Evolutionary conservation across 352 stramenopile genomes (phyloP), one percentile per base, ranked within the genome.

Genomic region (Globisporangium ultimum): DNA sequence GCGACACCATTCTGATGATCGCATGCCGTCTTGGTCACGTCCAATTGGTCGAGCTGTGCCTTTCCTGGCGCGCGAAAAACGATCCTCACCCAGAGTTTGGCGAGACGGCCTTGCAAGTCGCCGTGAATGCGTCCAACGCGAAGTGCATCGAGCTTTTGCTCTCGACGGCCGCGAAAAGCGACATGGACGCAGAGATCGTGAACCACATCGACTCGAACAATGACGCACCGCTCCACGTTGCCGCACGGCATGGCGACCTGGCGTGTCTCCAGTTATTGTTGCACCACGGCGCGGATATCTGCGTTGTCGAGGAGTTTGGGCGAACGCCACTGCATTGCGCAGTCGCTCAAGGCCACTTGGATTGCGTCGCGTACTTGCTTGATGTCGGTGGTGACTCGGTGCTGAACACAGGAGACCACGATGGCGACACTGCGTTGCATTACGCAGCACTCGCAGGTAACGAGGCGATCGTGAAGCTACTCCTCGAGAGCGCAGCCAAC

Each of bases 111-210:
- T 58, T 95, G 8, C 86, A 95, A 63, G 72, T 89, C 3, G 84
- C 84, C 0, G 86, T 95, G 6, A 88, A 88, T 14, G 59, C 66
- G 36, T 74, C 68, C 5, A 71, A 93, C 22, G 61, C 76, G 8
- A 66, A 81, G 6, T 95, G 86, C 47, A 58, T 93, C 13, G 56
- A 65, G 12, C 61, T 91, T 11, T 61, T 95, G 15, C 68, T 95
- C 18, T 70, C 69, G 2, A 93, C 84, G 0, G 86, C 86, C 8
- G 86, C 86, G 20, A 89, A 88, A 22, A 95, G 86, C 51, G 79
- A 91, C 6, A 93, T 95, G 86, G 86, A 93, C 57, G 76, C 82
- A 10, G 84, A 91, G 58, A 93, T 95, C 43, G 86, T 93, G 7
- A 95, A 93, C 52, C 84, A 95, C 58, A 90, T 93, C 48, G 81